These are phyloP conservation scores for Nakazawaea peltata DNA, from an alignment of 805 yeast genomes.

Conservation along the genomic window DNA sequence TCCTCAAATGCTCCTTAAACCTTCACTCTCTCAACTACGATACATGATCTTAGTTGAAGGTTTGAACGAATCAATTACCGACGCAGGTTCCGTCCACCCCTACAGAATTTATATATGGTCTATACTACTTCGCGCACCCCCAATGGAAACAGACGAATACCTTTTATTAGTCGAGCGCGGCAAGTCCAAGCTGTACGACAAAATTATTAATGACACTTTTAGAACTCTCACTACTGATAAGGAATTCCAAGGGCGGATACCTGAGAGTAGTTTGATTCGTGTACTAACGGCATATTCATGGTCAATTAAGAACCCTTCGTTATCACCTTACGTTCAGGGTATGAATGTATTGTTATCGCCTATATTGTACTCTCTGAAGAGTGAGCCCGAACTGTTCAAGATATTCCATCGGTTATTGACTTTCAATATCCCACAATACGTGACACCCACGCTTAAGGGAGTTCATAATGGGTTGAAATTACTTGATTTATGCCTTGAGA, in stretches of 20 bases:
- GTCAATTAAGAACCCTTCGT: slow-evolving; percentile 13
- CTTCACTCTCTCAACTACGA: slow-evolving; percentile 46
- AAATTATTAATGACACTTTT: slow-evolving; percentile 80
- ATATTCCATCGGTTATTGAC: slow-evolving; percentile 56
- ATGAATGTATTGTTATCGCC: slow-evolving; percentile 86
- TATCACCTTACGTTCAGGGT: slow-evolving; percentile 78
- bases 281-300: slow-evolving; percentile 68
- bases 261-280: slow-evolving; percentile 62
- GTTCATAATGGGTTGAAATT: slow-evolving; percentile 70
- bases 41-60: slow-evolving; percentile 45
- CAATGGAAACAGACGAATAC: slow-evolving; percentile 49
- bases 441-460: slow-evolving; percentile 70
- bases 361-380: slow-evolving; percentile 60
- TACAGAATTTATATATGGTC: slow-evolving; percentile 79
- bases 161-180: slow-evolving; percentile 44
- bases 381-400: slow-evolving; percentile 83
- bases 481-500: slow-evolving; percentile 64
- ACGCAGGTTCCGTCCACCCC: slow-evolving; percentile 39
- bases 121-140: slow-evolving; percentile 57
- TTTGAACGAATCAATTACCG: slow-evolving; percentile 15
- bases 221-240: slow-evolving; percentile 75
- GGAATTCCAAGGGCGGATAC: slow-evolving; percentile 52
- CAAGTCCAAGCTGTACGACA: slow-evolving; percentile 51
- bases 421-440: slow-evolving; percentile 66
- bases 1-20: slow-evolving; percentile 35